These are phyloP conservation scores for Aureobasidium pullulans DNA, from an alignment of 2,329 filamentous ascomycete genomes.

Conservation along the genomic window DNA sequence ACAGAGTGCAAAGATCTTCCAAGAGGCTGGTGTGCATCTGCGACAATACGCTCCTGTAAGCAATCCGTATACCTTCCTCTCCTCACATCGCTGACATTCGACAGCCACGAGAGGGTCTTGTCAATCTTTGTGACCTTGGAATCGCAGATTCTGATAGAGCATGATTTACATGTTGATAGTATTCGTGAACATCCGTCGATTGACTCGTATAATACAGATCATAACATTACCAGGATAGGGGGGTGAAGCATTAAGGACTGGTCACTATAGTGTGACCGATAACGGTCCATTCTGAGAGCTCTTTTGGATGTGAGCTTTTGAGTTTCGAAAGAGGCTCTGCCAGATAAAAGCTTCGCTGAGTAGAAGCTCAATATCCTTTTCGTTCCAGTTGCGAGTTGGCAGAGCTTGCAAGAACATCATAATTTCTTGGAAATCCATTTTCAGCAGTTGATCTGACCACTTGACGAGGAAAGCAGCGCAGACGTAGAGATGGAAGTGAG, in stretches of 20 bases:
- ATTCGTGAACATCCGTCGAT: neutral
- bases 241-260: neutral
- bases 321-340: slow-evolving; percentile 95
- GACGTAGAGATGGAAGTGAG: slow-evolving; percentile 95
- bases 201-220: neutral
- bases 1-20: slow-evolving; percentile 69
- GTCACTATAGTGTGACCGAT: slow-evolving; percentile 5
- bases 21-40: slow-evolving; percentile 73
- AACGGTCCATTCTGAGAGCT: slow-evolving; percentile 5
- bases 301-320: slow-evolving; percentile 67
- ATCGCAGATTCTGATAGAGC: neutral
- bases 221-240: neutral
- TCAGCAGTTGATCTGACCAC: slow-evolving; percentile 89
- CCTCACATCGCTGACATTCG: neutral
- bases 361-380: slow-evolving; percentile 94
- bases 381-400: slow-evolving; percentile 89
- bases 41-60: slow-evolving; percentile 81
- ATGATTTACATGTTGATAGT: neutral
- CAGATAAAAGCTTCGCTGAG: slow-evolving; percentile 97
- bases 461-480: slow-evolving; percentile 97
- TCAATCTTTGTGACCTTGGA: slow-evolving; percentile 19
- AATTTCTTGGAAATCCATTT: slow-evolving; percentile 97
- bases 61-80: slow-evolving; percentile 18
- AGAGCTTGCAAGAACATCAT: slow-evolving; percentile 99
- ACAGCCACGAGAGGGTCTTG: slow-evolving; percentile 28